These are phyloP conservation scores for Ogataea hybrid DNA, from an alignment of 1,139 yeast species.

Conservation along the genomic window DNA sequence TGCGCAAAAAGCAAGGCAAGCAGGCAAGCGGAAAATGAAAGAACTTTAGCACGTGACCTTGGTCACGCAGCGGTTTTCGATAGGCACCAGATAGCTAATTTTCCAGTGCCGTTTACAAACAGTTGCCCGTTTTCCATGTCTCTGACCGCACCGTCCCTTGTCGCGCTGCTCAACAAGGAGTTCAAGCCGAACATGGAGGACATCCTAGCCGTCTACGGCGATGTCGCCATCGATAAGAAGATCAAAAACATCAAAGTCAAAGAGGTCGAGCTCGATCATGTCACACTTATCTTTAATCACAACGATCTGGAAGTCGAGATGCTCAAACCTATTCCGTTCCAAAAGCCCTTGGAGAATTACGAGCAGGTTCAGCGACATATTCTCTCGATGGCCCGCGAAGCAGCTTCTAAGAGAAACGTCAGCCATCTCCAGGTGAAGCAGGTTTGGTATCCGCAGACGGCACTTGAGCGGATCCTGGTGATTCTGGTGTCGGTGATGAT, in stretches of 20 bases:
- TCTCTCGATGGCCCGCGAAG: conserved; percentile 61
- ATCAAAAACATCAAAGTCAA: conserved; percentile 49
- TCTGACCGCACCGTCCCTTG: conserved; percentile 4
- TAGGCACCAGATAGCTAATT: neutral
- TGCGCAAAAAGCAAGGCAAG: no score
- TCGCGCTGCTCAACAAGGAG: conserved; percentile 52
- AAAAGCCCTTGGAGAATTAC: conserved; percentile 38
- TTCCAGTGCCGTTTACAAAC: conserved; percentile 1
- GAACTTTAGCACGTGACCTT: neutral
- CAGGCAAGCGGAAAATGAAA: neutral
- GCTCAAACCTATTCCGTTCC: conserved; percentile 43
- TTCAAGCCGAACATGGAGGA: conserved; percentile 70
- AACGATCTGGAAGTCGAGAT: conserved; percentile 50
- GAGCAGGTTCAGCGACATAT: conserved; percentile 56
- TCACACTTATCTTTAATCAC: conserved; percentile 34
- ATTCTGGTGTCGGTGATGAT: conserved; percentile 32
- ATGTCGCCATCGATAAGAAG: conserved; percentile 40
- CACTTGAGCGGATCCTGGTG: conserved; percentile 22
- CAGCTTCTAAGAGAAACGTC: conserved; percentile 64
- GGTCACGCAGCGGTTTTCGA: no score
- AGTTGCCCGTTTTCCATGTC: neutral
- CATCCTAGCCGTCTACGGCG: conserved; percentile 64
- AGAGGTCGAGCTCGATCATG: conserved; percentile 45
- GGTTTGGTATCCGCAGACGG: conserved; percentile 43
- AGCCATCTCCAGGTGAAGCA: conserved; percentile 56